Conservation (phyloP, 2,329 filamentous ascomycete genomes). For the Exophiala bonariae region DNA sequence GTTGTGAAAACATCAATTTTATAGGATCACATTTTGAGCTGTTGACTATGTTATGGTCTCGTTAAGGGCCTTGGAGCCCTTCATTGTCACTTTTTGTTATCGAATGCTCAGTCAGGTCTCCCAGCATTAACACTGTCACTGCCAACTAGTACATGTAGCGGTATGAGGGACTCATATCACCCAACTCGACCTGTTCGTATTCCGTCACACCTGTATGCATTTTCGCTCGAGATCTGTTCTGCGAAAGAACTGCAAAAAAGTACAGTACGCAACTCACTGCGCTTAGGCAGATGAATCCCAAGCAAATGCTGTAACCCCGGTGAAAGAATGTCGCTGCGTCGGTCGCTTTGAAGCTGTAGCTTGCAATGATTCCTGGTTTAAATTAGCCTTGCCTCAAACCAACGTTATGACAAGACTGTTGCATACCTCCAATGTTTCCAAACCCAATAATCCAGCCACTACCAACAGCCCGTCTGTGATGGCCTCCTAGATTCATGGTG, state of each 20-base stretch:
- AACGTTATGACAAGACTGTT: not conserved
- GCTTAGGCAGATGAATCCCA: slow-evolving; percentile 29
- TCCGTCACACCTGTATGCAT: slow-evolving; percentile 28
- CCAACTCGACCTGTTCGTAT: slow-evolving; percentile 29
- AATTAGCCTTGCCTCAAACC: not conserved
- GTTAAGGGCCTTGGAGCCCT: no score
- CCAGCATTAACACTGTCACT: no score
- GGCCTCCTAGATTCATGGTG: slow-evolving; percentile 55
- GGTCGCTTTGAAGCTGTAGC: slow-evolving; percentile 48
- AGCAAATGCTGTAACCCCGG: slow-evolving; percentile 29
- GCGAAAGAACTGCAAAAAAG: slow-evolving; percentile 35
- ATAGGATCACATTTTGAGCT: no score
- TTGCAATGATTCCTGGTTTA: slow-evolving; percentile 52
- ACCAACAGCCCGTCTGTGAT: slow-evolving; percentile 50
- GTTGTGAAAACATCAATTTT: no score
- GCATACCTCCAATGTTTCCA: slow-evolving; percentile 41
- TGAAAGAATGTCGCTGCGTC: slow-evolving; percentile 29
- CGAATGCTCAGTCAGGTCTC: no score
- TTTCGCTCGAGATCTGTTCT: slow-evolving; percentile 43
- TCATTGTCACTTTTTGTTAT: no score
- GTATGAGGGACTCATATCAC: slow-evolving; percentile 28
- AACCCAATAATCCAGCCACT: slow-evolving; percentile 17
- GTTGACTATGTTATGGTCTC: no score
- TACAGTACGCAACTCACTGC: slow-evolving; percentile 37
- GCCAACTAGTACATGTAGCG: slow-evolving; percentile 22